Evolutionary conservation across 768 basidiomycete genomes (phyloP).

Genomic region (Pisolithus microcarpus): DNA sequence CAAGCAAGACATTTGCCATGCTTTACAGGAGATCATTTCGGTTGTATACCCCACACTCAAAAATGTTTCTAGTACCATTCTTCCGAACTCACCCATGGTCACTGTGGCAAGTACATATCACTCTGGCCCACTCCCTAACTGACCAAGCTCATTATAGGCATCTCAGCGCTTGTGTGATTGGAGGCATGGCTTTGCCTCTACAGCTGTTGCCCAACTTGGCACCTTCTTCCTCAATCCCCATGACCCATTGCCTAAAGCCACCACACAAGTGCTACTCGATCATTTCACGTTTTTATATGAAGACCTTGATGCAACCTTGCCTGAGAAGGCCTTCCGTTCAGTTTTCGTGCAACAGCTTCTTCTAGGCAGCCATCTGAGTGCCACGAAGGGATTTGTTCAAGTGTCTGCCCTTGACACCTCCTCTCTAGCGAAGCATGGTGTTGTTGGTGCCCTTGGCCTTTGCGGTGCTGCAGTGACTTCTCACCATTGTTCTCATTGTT

Average conservation of each 20-base stretch:
- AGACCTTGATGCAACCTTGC: background rate
- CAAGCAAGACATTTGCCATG: background rate
- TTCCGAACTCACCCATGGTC: background rate
- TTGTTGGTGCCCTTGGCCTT: background rate
- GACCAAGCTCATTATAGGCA: background rate
- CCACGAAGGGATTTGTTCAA: background rate
- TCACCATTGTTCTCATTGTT: background rate
- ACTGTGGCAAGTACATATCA: background rate
- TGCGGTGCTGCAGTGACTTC: background rate
- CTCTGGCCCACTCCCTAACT: background rate
- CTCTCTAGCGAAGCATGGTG: background rate
- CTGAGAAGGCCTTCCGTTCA: background rate
- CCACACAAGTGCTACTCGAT: background rate
- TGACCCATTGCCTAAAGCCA: background rate
- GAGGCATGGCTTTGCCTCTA: background rate
- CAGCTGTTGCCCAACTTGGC: background rate
- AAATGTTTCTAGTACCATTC: background rate
- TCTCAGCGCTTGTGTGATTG: background rate
- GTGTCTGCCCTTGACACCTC: background rate
- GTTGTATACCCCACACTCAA: background rate
- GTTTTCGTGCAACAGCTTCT: constrained; percentile 1
- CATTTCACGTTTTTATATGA: background rate
- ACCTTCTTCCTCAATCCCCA: background rate
- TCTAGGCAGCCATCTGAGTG: background rate
- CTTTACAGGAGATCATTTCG: background rate